Base-by-base conservation (phyloP, 352 stramenopile genomes). In the Paralagenidium karlingii region DNA sequence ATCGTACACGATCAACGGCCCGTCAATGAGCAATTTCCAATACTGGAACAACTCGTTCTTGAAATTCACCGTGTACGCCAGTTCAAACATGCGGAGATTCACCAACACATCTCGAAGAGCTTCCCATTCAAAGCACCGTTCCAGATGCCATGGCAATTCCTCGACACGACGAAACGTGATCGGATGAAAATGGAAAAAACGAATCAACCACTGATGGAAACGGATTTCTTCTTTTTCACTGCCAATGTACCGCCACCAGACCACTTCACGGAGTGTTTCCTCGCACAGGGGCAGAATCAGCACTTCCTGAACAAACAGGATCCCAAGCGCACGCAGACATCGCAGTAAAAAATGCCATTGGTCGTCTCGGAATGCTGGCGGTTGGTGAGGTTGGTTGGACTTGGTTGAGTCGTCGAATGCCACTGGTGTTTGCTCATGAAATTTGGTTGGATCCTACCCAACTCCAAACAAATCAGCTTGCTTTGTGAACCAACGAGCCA, bases 101-200 rank as follows among this genome's bases (percentile, higher is more conserved):
- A 93, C 78, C 13, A 97, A 55, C 12, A 89, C 67, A 36, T 80
- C 74, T 19, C 85, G 85, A 33, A 97, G 63, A 1, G 75, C 54
- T 30, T 79, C 61, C 82, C 82, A 96, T 19, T 83, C 74, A 37
- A 78, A 82, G 38, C 84, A 96, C 11, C 86, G 81, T 38, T 88
- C 82, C 13, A 96, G 61, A 42, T 96, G 89, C 86, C 88, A 96
- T 11, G 86, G 88, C 1, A 97, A 49, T 51, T 97, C 90, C 47
- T 90, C 76, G 3, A 87, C 73, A 7, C 74, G 66, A 10, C 76
- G 70, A 22, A 84, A 90, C 10, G 76, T 86, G 5, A 70, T 81
- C 39, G 76, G 74, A 21, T 87, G 76, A 39, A 81, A 73, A 20
- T 69, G 63, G 40, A 90, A 90, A 49, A 87, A 87, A 3, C 73